A percentile compares a stretch with the other conserved stretches of the same genome.
phyloP scores from a whole-genome alignment of 345 rosid genomes.

The Salix viminalis region DNA sequence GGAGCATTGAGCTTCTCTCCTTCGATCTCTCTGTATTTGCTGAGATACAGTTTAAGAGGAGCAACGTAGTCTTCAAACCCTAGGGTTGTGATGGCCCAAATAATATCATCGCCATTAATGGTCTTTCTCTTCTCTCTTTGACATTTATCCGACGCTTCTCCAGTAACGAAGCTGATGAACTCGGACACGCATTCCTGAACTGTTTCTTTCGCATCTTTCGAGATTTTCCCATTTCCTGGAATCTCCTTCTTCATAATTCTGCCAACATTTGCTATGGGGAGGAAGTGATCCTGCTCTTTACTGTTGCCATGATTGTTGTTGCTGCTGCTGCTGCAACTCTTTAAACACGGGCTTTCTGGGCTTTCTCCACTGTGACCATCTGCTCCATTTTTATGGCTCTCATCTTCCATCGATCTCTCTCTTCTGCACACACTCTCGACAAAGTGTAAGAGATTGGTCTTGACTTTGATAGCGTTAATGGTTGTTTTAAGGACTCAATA shows the following conservation, averaged over 20 bases:
- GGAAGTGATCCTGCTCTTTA: conserved; percentile 18
- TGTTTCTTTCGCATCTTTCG: conserved; percentile 15
- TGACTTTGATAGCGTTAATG: background rate
- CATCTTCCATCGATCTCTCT: conserved; percentile 45
- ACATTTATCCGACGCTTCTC: conserved; percentile 22
- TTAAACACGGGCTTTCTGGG: conserved; percentile 51
- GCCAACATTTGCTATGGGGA: conserved; percentile 20
- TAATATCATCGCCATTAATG: conserved; percentile 13
- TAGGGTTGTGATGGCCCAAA: conserved; percentile 18
- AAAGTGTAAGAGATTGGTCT: conserved; percentile 5
- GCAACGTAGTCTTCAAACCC: conserved; percentile 20
- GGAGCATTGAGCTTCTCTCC: conserved; percentile 9
- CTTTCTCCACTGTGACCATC: conserved; percentile 25
- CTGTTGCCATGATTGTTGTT: conserved; percentile 17
- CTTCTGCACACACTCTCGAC: background rate
- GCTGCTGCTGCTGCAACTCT: conserved; percentile 17
- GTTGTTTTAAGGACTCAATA: conserved; percentile 12
- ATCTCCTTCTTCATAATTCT: conserved; percentile 21
- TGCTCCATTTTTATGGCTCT: conserved; percentile 38
- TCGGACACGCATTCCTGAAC: conserved; percentile 20
- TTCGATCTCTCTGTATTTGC: conserved; percentile 16
- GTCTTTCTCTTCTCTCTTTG: conserved; percentile 20
- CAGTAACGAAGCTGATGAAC: conserved; percentile 17
- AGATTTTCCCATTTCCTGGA: conserved; percentile 16
- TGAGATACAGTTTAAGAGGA: conserved; percentile 10